These are phyloP conservation scores for Hippophae gyantsensis DNA, from an alignment of 306 rosid species.

Conservation along the genomic window DNA sequence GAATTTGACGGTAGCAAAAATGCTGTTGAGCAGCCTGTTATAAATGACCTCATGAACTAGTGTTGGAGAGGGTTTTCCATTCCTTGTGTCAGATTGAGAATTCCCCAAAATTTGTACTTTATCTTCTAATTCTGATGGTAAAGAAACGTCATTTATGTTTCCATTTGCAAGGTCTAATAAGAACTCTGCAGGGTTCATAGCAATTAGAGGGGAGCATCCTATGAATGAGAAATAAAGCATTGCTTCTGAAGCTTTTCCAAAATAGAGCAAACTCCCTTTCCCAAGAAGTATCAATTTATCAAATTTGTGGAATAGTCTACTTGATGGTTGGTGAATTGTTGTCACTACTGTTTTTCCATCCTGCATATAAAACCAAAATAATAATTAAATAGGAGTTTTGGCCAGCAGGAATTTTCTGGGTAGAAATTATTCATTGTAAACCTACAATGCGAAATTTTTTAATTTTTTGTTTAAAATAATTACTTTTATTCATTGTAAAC, in stretches of 20 bases:
- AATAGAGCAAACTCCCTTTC: conserved; percentile 86
- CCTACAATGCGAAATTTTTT: no score
- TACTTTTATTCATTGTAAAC: no score
- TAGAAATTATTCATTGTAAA: no score
- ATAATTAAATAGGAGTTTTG: not conserved
- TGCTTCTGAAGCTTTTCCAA: conserved; percentile 85
- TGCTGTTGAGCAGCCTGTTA: no score
- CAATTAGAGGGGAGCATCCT: conserved; percentile 79
- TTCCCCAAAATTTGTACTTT: conserved; percentile 53
- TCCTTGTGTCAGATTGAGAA: conserved; percentile 40
- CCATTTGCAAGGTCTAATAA: conserved; percentile 94
- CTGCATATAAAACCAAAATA: conserved; percentile 29
- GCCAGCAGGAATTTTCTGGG: no score
- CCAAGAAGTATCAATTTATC: conserved; percentile 96
- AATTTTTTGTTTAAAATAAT: no score
- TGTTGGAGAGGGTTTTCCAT: conserved; percentile 72
- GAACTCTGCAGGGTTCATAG: conserved; percentile 98
- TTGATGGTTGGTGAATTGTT: conserved; percentile 96
- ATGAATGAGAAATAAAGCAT: conserved; percentile 74
- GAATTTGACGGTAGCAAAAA: no score
- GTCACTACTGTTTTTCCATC: conserved; percentile 95
- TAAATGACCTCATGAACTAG: conserved; percentile 69
- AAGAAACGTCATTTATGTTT: conserved; percentile 68
- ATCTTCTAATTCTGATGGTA: conserved; percentile 88
- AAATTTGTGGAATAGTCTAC: conserved; percentile 89